Percentiles rank a stretch among this genome's conserved stretches.
Conservation (phyloP, 164 flowering plant genomes). For the Macadamia tetraphylla region DNA sequence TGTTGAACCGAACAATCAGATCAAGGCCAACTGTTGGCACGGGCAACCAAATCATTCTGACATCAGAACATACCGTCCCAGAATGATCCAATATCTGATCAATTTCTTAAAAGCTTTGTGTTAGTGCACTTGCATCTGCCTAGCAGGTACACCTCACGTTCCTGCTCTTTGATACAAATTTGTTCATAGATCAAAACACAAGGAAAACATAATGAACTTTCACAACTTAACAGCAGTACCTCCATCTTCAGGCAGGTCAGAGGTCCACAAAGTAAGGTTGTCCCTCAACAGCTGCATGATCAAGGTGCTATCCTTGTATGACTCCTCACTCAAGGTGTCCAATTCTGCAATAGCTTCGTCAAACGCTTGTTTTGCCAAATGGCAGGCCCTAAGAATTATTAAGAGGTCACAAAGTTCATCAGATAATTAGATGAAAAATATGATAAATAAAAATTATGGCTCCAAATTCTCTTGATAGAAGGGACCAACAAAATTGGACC, state of each 20-base stretch:
- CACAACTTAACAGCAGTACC: conserved; percentile 24
- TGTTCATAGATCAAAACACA: too few relatives aligned
- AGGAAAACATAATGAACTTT: too few relatives aligned
- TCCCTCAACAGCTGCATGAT: conserved; percentile 93
- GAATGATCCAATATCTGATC: too few relatives aligned
- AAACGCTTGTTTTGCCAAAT: conserved; percentile 87
- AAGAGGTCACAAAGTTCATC: not conserved
- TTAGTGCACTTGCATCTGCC: too few relatives aligned
- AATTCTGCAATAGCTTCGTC: conserved; percentile 92
- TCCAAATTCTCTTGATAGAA: not conserved
- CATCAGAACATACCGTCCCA: too few relatives aligned
- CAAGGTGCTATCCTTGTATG: conserved; percentile 89
- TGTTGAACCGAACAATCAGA: too few relatives aligned
- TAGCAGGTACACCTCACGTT: too few relatives aligned
- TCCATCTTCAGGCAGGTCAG: conserved; percentile 90
- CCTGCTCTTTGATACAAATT: too few relatives aligned
- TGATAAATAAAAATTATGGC: not conserved
- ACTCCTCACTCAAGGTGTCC: conserved; percentile 82
- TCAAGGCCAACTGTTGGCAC: too few relatives aligned
- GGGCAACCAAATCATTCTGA: too few relatives aligned
- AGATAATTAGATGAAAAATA: not conserved
- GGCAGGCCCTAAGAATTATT: conserved; percentile 65
- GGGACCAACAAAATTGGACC: not conserved
- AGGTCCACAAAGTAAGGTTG: conserved; percentile 91
- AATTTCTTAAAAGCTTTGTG: too few relatives aligned